Conservation (phyloP, 164 flowering plant genomes). For the Buxus sempervirens region DNA sequence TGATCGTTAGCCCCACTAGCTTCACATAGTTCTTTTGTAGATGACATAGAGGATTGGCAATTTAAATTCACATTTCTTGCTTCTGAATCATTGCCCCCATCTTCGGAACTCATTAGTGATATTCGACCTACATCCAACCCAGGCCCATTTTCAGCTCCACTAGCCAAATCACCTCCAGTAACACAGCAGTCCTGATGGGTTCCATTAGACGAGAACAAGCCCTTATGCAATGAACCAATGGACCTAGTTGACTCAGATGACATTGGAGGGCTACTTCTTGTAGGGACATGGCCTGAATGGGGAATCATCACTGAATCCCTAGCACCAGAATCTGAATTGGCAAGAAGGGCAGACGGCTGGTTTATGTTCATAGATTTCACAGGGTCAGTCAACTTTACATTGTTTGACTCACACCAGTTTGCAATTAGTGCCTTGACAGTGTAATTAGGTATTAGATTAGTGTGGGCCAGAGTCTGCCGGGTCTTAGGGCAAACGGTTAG, state of each 20-base stretch:
- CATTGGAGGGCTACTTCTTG: conserved; percentile 32
- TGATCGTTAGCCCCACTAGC: conserved; percentile 29
- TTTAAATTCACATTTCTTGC: conserved; percentile 25
- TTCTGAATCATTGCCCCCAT: conserved; percentile 27
- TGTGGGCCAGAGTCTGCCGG: conserved; percentile 64
- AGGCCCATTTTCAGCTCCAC: conserved; percentile 43
- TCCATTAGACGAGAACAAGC: conserved; percentile 32
- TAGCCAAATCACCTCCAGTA: conserved; percentile 42
- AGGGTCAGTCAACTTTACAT: conserved; percentile 75
- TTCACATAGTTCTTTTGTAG: conserved; percentile 34
- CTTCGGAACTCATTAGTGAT: conserved; percentile 38
- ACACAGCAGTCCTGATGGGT: conserved; percentile 39
- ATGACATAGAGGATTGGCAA: conserved; percentile 31
- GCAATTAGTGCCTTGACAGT: conserved; percentile 82
- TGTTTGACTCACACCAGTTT: conserved; percentile 82
- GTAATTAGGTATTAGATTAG: conserved; percentile 73
- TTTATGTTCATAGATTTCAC: conserved; percentile 36
- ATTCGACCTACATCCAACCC: conserved; percentile 44
- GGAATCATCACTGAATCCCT: conserved; percentile 32
- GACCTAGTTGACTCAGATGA: conserved; percentile 42
- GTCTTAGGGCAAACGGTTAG: conserved; percentile 88
- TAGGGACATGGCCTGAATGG: conserved; percentile 19
- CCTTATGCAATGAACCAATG: conserved; percentile 34
- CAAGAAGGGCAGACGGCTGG: conserved; percentile 48
- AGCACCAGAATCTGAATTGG: conserved; percentile 36